Base-by-base conservation (phyloP, 805 yeast genomes). In the Candida sphagnicola region DNA sequence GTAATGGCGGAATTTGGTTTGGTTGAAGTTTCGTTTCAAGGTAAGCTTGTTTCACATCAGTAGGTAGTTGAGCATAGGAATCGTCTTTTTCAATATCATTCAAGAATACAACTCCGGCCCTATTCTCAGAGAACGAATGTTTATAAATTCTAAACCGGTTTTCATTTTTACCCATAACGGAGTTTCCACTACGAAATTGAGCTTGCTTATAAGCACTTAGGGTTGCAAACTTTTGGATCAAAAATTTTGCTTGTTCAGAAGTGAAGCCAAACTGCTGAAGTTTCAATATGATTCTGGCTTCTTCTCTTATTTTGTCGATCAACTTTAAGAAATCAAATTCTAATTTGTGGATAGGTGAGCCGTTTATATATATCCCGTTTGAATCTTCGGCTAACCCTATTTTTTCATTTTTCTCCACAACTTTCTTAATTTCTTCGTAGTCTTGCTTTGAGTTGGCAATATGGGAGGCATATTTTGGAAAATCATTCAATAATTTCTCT, bases 21-120 rank as follows among this genome's bases (percentile, higher is more conserved):
- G 69, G 70, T 26, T 45, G 41, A 14, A 74, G 54, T 2, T 41
- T 40, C 1, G 35, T 33, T 3, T 51, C 53, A 28, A 75, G 49
- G 51, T 83, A 83, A 0, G 62, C 68, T 6, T 63, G 57, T 10
- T 74, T 55, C 30, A 82, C 67, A 17, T 61, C 53, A 2, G 52
- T 31, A 1, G 76, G 53, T 50, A 72, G 73, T 6, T 62, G 56
- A 1, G 57, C 50, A 52, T 85, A 89, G 23, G 64, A 69, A 1
- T 55, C 49, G 52, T 87, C 95, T 0, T 44, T 53, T 47, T 80
- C 95, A 4, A 91, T 63, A 56, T 93, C 85, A 53, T 91, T 93
- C 51, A 91, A 70, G 65, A 79, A 89, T 1, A 84, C 68, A 5
- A 89, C 74, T 0, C 71, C 73, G 4, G 46, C 48, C 6, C 35